Percentiles rank a stretch among this genome's conserved stretches.
Evolutionary conservation across 2,329 filamentous ascomycete species (phyloP).

Genomic region (Hymenoscyphus salicellus): DNA sequence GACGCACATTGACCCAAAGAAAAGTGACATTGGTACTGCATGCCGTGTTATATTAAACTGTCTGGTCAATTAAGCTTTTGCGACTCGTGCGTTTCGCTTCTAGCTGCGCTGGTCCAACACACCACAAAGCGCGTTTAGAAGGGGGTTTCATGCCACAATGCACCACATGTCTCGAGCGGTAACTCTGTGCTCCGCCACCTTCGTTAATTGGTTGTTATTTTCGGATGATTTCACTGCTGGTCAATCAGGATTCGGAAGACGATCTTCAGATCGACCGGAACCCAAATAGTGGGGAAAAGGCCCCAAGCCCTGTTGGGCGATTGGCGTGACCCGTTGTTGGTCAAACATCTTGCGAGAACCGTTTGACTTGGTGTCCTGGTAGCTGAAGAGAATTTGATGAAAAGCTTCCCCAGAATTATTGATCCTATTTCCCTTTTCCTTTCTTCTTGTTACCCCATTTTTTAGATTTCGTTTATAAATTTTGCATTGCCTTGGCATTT

Average conservation of each 20-base stretch:
- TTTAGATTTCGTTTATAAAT: too few relatives aligned
- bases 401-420: neutral
- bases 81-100: neutral
- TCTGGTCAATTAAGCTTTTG: neutral
- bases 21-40: neutral
- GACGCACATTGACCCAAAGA: neutral
- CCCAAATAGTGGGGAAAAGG: neutral
- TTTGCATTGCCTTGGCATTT: neutral
- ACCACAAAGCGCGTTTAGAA: constrained; percentile 3
- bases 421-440: neutral
- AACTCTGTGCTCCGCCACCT: neutral
- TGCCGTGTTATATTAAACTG: neutral
- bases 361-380: neutral
- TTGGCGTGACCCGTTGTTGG: neutral
- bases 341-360: neutral
- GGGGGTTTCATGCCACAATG: neutral
- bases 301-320: neutral
- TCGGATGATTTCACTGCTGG: neutral
- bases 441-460: neutral
- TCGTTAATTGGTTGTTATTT: neutral
- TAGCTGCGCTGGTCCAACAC: neutral
- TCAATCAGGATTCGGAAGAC: neutral
- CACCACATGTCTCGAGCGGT: neutral
- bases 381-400: neutral
- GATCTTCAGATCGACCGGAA: neutral